phyloP scores from a whole-genome alignment of 2,329 filamentous ascomycete genomes.

The Scytalidium lignicola region DNA sequence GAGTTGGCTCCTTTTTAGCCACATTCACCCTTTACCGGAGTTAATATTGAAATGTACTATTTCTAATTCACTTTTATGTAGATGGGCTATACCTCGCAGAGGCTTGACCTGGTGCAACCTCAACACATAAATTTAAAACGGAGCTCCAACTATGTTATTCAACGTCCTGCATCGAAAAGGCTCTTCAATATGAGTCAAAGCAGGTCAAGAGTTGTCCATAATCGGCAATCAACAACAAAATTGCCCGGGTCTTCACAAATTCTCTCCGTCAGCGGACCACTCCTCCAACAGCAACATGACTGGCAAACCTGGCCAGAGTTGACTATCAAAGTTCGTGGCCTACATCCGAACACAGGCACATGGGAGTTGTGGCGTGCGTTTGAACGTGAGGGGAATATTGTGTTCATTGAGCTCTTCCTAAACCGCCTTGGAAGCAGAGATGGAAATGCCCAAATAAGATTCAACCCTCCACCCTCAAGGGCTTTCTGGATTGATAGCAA shows the following conservation, averaged over 20 bases:
- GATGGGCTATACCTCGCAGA: too few relatives aligned
- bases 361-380: conserved; percentile 49
- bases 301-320: conserved; percentile 32
- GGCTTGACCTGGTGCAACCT: too few relatives aligned
- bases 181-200: too few relatives aligned
- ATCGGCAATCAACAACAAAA: background rate
- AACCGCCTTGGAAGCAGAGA: conserved; percentile 32
- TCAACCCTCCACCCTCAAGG: conserved; percentile 49
- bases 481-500: conserved; percentile 43
- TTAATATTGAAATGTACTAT: too few relatives aligned
- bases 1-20: too few relatives aligned
- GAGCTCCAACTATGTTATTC: background rate
- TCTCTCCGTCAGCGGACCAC: background rate
- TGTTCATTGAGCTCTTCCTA: conserved; percentile 51
- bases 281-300: conserved; percentile 5
- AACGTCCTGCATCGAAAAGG: too few relatives aligned
- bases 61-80: too few relatives aligned
- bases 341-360: conserved; percentile 34
- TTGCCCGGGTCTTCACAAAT: background rate
- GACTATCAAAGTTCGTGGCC: conserved; percentile 12
- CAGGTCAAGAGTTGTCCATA: background rate
- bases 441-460: conserved; percentile 44
- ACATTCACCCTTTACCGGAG: too few relatives aligned
- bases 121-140: background rate
- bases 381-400: conserved; percentile 44